Conservation (phyloP, 75 land plant genomes). For the Picea sitchensis region DNA sequence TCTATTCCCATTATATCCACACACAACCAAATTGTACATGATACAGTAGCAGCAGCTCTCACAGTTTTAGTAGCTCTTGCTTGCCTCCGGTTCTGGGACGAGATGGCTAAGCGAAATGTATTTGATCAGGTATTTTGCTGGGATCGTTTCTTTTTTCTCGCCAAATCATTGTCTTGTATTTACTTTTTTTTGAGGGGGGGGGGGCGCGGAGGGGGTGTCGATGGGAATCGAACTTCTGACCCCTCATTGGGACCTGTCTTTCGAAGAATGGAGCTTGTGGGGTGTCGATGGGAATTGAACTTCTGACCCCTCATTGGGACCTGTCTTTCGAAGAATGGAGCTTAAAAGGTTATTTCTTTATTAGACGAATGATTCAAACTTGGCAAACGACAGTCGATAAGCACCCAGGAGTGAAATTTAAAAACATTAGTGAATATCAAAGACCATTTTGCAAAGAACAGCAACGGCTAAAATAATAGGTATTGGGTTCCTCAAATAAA, state of each 20-base stretch:
- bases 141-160: neutral
- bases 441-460: no score
- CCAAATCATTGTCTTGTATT: neutral
- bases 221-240: no score
- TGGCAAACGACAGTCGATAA: neutral
- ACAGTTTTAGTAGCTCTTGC: conserved; percentile 49
- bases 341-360: no score
- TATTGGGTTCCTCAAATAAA: neutral
- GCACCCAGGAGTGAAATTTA: no score
- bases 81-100: conserved; percentile 58
- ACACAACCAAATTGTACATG: conserved; percentile 15
- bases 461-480: neutral
- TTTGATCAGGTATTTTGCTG: conserved; percentile 56
- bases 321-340: no score
- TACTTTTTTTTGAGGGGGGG: no score
- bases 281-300: no score
- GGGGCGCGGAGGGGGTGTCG: no score
- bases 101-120: conserved; percentile 59
- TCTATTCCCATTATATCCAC: neutral
- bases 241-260: no score
- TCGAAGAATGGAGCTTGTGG: no score
- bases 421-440: no score
- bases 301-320: no score
- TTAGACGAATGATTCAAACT: neutral
- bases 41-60: conserved; percentile 33